Conservation (phyloP, 305 asterid genomes). For the Ilex paraguariensis region DNA sequence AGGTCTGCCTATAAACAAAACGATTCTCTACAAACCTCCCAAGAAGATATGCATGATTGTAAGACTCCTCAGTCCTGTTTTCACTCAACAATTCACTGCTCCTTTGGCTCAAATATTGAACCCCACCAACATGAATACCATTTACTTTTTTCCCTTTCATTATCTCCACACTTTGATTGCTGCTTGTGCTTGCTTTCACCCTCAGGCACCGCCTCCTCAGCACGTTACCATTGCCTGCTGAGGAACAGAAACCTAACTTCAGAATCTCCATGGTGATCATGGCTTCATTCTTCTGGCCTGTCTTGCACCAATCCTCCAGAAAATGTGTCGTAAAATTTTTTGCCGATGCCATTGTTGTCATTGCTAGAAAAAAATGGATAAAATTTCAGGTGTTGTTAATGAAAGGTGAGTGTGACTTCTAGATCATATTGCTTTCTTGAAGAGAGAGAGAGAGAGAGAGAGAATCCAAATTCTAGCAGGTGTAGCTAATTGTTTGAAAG, state of each 20-base stretch:
- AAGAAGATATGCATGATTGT: constrained; percentile 35
- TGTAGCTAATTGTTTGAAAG: constrained; percentile 19
- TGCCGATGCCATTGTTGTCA: constrained; percentile 8
- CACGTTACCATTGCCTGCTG: no score
- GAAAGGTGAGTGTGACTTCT: no score
- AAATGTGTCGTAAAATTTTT: constrained; percentile 1
- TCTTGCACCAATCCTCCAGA: no score
- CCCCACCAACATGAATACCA: constrained; percentile 38
- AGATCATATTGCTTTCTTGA: not conserved
- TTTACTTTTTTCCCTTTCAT: constrained; percentile 60
- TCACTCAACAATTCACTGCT: constrained; percentile 8
- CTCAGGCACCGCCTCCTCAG: constrained; percentile 1
- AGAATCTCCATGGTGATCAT: not conserved
- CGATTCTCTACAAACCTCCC: constrained; percentile 56
- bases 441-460: not conserved
- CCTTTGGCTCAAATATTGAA: constrained; percentile 17
- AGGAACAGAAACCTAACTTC: not conserved
- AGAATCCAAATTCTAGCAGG: constrained; percentile 10
- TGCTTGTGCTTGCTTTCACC: constrained; percentile 15
- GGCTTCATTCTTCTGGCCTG: no score
- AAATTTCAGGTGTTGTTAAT: not conserved
- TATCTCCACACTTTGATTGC: constrained; percentile 22
- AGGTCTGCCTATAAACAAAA: constrained; percentile 58
- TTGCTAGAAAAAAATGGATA: not conserved
- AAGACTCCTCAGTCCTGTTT: constrained; percentile 15